Evolutionary conservation across 139 green algal species (phyloP).

Genomic region (Tetradesmus obliquus): DNA sequence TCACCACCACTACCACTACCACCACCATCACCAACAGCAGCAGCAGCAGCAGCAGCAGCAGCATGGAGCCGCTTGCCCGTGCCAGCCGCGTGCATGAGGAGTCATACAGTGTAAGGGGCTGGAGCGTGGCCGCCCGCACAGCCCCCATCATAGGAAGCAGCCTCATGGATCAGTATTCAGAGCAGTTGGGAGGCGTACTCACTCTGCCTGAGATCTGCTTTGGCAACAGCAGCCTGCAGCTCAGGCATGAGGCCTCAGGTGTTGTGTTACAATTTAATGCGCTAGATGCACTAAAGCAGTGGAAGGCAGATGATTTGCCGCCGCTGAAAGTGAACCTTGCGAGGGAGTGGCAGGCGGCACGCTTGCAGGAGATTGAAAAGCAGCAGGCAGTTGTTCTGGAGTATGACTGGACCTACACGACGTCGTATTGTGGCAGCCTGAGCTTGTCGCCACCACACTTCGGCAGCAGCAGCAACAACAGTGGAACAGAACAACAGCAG

Average conservation of each 20-base stretch:
- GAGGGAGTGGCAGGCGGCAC: conserved; percentile 68
- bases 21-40: not conserved
- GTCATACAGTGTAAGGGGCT: conserved; percentile 51
- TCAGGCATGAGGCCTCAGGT: conserved; percentile 76
- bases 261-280: conserved; percentile 75
- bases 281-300: conserved; percentile 77
- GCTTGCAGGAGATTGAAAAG: conserved; percentile 71
- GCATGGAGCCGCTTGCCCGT: not conserved
- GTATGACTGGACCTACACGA: conserved; percentile 96
- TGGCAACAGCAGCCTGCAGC: conserved; percentile 61
- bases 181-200: conserved; percentile 44
- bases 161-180: not conserved
- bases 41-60: not conserved
- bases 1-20: too few species aligned
- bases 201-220: conserved; percentile 90
- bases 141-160: conserved; percentile 66
- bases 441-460: conserved; percentile 1
- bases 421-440: conserved; percentile 71
- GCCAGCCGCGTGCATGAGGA: conserved; percentile 41
- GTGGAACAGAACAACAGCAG: not conserved
- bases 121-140: conserved; percentile 54
- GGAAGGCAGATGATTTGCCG: conserved; percentile 68
- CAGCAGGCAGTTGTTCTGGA: conserved; percentile 71
- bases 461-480: conserved; percentile 25
- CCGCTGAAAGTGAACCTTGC: conserved; percentile 72